phyloP scores from a whole-genome alignment of 352 stramenopile species.

The Globisporangium ultimum region DNA sequence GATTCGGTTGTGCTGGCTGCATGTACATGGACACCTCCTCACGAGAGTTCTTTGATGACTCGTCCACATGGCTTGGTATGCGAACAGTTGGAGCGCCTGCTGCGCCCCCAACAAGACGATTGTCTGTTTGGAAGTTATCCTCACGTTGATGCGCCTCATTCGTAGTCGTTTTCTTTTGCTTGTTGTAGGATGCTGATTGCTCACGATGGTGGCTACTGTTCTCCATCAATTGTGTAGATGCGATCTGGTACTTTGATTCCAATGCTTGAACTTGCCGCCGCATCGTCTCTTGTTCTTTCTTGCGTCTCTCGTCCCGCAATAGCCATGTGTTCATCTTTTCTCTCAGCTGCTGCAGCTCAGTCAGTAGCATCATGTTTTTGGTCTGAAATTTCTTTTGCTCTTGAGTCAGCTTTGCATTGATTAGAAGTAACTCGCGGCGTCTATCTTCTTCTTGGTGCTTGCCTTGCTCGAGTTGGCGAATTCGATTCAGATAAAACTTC shows the following conservation, averaged over 20 bases:
- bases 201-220: not conserved
- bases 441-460: constrained; percentile 47
- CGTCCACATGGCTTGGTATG: no score
- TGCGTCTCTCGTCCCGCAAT: constrained; percentile 44
- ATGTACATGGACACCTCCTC: not conserved
- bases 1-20: not conserved
- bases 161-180: not conserved
- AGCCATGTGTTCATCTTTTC: constrained; percentile 54
- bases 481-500: constrained; percentile 36
- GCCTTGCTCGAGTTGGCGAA: constrained; percentile 48
- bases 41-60: not conserved
- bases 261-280: constrained; percentile 13
- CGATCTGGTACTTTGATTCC: constrained; percentile 11
- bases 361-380: constrained; percentile 20
- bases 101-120: no score
- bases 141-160: no score
- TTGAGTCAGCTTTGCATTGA: constrained; percentile 66
- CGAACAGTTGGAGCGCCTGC: no score
- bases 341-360: constrained; percentile 34
- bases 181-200: no score
- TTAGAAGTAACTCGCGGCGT: constrained; percentile 54
- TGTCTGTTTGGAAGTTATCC: no score
- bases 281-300: constrained; percentile 29
- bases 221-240: not conserved
- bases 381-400: constrained; percentile 57